These are phyloP conservation scores for Dentipellis sp. DNA, from an alignment of 768 basidiomycete genomes.

Conservation along the genomic window DNA sequence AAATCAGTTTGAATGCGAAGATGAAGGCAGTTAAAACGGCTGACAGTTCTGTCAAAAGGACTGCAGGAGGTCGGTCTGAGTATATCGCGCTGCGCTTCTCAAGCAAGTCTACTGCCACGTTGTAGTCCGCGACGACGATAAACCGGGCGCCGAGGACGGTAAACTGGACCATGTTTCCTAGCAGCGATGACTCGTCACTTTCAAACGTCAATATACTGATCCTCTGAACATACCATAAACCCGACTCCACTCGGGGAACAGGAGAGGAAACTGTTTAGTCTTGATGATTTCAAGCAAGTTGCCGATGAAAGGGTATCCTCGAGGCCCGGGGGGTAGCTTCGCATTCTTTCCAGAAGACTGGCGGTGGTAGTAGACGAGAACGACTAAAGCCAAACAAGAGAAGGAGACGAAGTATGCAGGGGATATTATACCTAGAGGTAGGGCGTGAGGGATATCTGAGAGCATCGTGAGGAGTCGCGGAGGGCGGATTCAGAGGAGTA, in stretches of 20 bases:
- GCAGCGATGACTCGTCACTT: too few relatives aligned
- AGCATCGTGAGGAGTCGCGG: too few relatives aligned
- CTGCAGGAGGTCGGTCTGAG: not conserved
- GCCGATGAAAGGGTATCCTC: not conserved
- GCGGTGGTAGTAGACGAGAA: not conserved
- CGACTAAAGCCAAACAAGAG: not conserved
- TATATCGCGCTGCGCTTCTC: not conserved
- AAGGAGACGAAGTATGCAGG: not conserved
- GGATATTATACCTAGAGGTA: too few relatives aligned
- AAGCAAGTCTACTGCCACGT: not conserved
- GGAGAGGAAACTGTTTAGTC: not conserved
- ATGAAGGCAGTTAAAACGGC: not conserved
- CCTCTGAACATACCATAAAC: not conserved
- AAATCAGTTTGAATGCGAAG: not conserved
- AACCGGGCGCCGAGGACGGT: not conserved
- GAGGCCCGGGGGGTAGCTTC: not conserved
- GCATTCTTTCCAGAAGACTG: not conserved
- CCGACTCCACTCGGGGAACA: not conserved
- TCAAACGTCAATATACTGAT: not conserved
- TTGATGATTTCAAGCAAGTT: not conserved
- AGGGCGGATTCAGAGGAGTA: too few relatives aligned
- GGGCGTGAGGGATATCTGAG: too few relatives aligned
- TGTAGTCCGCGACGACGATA: not conserved
- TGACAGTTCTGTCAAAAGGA: not conserved
- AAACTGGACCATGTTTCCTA: not conserved